Evolutionary conservation across 2,329 filamentous ascomycete genomes (phyloP).

Genomic region (Pseudogymnoascus sp.): DNA sequence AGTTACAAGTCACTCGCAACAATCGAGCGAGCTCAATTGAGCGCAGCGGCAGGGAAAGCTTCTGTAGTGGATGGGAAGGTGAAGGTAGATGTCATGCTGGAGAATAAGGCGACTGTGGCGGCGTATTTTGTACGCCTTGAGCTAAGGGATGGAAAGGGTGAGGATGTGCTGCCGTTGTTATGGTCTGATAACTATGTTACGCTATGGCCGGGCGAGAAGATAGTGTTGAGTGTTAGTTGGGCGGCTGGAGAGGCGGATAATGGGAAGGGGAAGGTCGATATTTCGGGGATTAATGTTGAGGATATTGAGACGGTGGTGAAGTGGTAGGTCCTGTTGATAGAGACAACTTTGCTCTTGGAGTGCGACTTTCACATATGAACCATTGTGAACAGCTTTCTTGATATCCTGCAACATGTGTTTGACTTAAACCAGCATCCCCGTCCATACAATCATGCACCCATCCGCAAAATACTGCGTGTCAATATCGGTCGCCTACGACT

Average conservation of each 20-base stretch:
- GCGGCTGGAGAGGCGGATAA: slow-evolving; percentile 11
- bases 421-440: slow-evolving; percentile 14
- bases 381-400: neutral
- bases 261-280: slow-evolving; percentile 1
- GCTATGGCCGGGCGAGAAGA: slow-evolving; percentile 46
- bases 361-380: neutral
- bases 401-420: neutral
- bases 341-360: neutral
- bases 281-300: slow-evolving; percentile 6
- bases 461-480: slow-evolving; percentile 16
- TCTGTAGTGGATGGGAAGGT: slow-evolving; percentile 9
- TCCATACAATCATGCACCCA: slow-evolving; percentile 20
- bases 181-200: slow-evolving; percentile 60
- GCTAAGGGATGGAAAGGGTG: slow-evolving; percentile 35
- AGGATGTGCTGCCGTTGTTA: slow-evolving; percentile 42
- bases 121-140: slow-evolving; percentile 50
- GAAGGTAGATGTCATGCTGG: slow-evolving; percentile 33
- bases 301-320: neutral
- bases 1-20: slow-evolving; percentile 39
- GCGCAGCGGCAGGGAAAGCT: slow-evolving; percentile 19
- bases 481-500: slow-evolving; percentile 10
- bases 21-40: slow-evolving; percentile 33
- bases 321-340: neutral
- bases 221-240: slow-evolving; percentile 31
- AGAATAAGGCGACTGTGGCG: slow-evolving; percentile 44